Conservation (phyloP, 1,284 basidiomycete species). For the Cutaneotrichosporon mucoides region DNA sequence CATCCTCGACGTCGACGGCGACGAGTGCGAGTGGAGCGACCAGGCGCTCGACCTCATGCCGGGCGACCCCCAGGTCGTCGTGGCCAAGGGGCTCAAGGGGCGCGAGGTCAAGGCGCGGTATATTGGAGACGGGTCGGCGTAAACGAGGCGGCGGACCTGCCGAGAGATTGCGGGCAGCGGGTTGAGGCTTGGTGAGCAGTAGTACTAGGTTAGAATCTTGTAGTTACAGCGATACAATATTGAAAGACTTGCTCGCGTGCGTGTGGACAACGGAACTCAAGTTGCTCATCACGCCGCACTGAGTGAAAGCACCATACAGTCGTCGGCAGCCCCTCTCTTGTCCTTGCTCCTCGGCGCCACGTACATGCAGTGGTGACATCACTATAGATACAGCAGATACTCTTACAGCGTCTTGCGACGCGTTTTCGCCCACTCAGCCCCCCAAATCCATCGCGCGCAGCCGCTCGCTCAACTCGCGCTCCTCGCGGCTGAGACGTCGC, state of each 20-base stretch:
- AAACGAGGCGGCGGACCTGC: not conserved
- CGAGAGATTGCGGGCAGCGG: too few relatives aligned
- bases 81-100: slow-evolving; percentile 62
- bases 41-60: slow-evolving; percentile 84
- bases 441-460: slow-evolving; percentile 22
- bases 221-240: not conserved
- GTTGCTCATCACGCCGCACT: too few relatives aligned
- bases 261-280: too few relatives aligned
- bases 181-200: not conserved
- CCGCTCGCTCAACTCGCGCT: slow-evolving; percentile 37
- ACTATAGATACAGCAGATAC: not conserved
- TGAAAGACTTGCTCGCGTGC: not conserved
- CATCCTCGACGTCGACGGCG: slow-evolving; percentile 66
- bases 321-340: too few relatives aligned
- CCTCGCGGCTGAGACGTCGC: slow-evolving; percentile 25
- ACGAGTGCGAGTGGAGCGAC: slow-evolving; percentile 67
- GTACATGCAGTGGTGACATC: not conserved
- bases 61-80: slow-evolving; percentile 65
- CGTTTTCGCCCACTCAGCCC: too few relatives aligned
- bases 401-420: too few relatives aligned
- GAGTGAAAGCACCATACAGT: too few relatives aligned
- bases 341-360: too few relatives aligned
- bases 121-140: slow-evolving; percentile 15
- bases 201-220: not conserved
- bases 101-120: slow-evolving; percentile 59